Conservation (phyloP, 2,329 filamentous ascomycete genomes). For the Trichoderma sp. region DNA sequence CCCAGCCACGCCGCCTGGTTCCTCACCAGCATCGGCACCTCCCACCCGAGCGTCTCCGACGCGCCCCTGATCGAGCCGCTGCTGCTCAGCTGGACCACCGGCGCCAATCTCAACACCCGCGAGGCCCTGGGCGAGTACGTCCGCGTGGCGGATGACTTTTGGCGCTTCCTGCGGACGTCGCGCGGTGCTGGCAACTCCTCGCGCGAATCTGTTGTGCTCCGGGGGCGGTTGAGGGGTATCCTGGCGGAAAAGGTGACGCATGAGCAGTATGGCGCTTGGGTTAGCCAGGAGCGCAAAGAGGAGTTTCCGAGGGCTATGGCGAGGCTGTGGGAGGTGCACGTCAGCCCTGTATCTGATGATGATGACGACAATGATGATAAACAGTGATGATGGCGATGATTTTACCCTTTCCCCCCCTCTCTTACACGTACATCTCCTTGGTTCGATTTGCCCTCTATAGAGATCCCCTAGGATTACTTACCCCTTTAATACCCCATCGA, state of each 20-base stretch:
- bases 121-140: slow-evolving; percentile 60
- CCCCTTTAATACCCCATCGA: neutral
- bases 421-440: neutral
- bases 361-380: neutral
- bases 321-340: slow-evolving; percentile 43
- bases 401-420: neutral
- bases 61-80: slow-evolving; percentile 62
- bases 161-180: slow-evolving; percentile 41
- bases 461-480: neutral
- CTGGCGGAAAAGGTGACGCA: slow-evolving; percentile 49
- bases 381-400: neutral
- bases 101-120: slow-evolving; percentile 52
- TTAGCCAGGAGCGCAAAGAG: slow-evolving; percentile 32
- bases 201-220: neutral
- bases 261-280: slow-evolving; percentile 40
- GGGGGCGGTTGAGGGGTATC: slow-evolving; percentile 41
- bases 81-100: slow-evolving; percentile 59
- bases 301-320: slow-evolving; percentile 35
- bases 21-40: slow-evolving; percentile 51
- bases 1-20: slow-evolving; percentile 50
- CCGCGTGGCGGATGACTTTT: slow-evolving; percentile 54
- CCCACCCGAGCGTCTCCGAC: slow-evolving; percentile 64
- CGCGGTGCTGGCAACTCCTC: neutral
- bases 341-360: slow-evolving; percentile 29
- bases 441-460: neutral